Evolutionary conservation across 23 red algal species (phyloP).

Genomic region (Gracilaria caudata): DNA sequence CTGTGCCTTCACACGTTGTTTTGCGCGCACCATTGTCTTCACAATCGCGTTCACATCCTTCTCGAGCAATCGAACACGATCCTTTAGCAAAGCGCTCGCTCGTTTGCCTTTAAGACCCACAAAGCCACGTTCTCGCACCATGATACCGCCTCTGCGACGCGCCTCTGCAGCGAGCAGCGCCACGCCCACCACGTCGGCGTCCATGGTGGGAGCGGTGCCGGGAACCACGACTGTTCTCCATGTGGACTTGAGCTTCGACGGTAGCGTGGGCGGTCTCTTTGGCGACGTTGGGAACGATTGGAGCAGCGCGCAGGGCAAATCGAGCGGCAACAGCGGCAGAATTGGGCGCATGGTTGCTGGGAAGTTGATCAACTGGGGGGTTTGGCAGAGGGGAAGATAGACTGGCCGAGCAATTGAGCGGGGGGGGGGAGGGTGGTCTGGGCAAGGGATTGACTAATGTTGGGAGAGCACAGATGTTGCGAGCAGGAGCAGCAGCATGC

Average conservation of each 20-base stretch:
- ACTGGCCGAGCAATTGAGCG: too few relatives aligned
- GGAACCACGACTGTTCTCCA: constrained; percentile 51
- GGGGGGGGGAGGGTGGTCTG: not conserved
- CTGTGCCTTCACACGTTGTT: constrained; percentile 20
- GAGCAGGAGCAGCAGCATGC: not conserved
- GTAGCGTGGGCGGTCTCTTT: constrained; percentile 26
- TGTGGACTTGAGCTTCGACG: constrained; percentile 31
- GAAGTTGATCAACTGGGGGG: too few relatives aligned
- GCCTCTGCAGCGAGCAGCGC: constrained; percentile 62
- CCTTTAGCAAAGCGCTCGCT: constrained; percentile 22
- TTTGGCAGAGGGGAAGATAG: not conserved
- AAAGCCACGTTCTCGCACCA: constrained; percentile 42
- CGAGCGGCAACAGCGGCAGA: constrained; percentile 22
- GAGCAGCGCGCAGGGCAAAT: constrained; percentile 17
- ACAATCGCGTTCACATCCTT: constrained; percentile 58
- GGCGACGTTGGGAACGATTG: not conserved
- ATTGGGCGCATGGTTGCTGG: constrained; percentile 20
- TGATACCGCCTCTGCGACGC: constrained; percentile 47
- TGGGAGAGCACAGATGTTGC: not conserved
- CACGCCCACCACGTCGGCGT: constrained; percentile 60
- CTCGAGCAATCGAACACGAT: constrained; percentile 41
- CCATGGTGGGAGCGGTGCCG: constrained; percentile 38
- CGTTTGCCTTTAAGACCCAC: constrained; percentile 20
- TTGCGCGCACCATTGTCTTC: constrained; percentile 45
- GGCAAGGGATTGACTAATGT: not conserved